phyloP scores from a whole-genome alignment of 306 rosid species.

The Vigna radiata region DNA sequence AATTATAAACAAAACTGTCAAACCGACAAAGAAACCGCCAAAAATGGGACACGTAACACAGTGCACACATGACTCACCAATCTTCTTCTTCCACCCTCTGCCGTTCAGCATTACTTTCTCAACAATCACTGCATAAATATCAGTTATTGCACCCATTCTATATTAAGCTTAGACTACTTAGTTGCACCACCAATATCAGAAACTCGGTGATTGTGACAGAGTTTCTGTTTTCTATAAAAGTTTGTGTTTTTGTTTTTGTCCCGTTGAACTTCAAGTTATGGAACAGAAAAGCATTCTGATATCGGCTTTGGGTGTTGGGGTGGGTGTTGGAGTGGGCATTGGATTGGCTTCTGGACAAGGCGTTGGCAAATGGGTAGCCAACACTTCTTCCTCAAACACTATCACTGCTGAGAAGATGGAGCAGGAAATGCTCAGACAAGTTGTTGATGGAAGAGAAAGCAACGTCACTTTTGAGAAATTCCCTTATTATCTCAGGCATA shows the following conservation, averaged over 20 bases:
- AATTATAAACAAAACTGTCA: conserved; percentile 42
- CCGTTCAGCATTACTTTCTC: neutral
- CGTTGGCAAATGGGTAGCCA: conserved; percentile 64
- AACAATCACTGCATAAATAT: neutral
- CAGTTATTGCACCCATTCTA: conserved; percentile 31
- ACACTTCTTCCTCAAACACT: conserved; percentile 42
- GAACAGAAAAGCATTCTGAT: conserved; percentile 75
- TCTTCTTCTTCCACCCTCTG: conserved; percentile 13
- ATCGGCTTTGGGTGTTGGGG: conserved; percentile 87
- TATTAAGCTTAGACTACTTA: neutral
- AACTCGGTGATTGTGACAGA: neutral
- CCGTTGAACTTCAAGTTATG: too few relatives aligned
- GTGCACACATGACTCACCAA: conserved; percentile 40
- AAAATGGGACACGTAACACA: conserved; percentile 60
- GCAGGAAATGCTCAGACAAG: conserved; percentile 77
- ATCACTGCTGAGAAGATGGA: conserved; percentile 73
- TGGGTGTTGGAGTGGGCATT: conserved; percentile 91
- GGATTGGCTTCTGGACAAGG: conserved; percentile 83
- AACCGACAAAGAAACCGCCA: conserved; percentile 54
- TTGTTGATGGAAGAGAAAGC: conserved; percentile 85
- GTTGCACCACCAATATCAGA: neutral
- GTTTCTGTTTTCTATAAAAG: neutral
- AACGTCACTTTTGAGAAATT: conserved; percentile 85
- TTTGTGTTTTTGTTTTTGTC: neutral
- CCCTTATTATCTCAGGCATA: conserved; percentile 84